These are phyloP conservation scores for Chloranthus sessilifolius DNA, from an alignment of 164 flowering plant genomes.

Conservation along the genomic window DNA sequence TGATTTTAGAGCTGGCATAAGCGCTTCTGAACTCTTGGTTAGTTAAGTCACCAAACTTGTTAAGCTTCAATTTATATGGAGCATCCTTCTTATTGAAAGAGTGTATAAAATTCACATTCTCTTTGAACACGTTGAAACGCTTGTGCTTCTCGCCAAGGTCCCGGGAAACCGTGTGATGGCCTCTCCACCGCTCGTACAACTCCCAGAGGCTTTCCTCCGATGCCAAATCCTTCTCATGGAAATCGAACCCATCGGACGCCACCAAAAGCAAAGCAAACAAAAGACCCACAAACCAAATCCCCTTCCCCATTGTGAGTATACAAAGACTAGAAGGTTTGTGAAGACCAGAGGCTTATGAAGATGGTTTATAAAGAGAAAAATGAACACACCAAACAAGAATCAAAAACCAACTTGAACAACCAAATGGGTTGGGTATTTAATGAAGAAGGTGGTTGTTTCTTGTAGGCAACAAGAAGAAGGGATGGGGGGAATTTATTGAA, in stretches of 20 bases:
- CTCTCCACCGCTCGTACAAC: conserved; percentile 64
- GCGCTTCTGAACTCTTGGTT: conserved; percentile 49
- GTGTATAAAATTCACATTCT: conserved; percentile 43
- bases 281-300: conserved; percentile 19
- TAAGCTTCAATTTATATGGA: conserved; percentile 55
- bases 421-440: conserved; percentile 6
- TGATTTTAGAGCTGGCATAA: conserved; percentile 48
- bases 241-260: conserved; percentile 31
- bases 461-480: too few species aligned
- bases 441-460: conserved; percentile 25
- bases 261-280: conserved; percentile 26
- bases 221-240: conserved; percentile 46
- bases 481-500: too few species aligned
- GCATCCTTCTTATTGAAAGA: conserved; percentile 39
- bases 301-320: conserved; percentile 27
- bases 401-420: too few species aligned
- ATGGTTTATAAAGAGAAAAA: conserved; percentile 26
- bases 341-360: neutral
- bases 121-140: conserved; percentile 64
- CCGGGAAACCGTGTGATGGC: conserved; percentile 44
- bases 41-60: conserved; percentile 69
- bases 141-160: conserved; percentile 45
- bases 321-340: conserved; percentile 2
- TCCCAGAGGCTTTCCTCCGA: conserved; percentile 51
- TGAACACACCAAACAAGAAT: too few species aligned